Percentiles rank a stretch among this genome's conserved stretches.
Evolutionary conservation across 371 early-diverging fungal species (phyloP).

Genomic region (Massospora cicadina): DNA sequence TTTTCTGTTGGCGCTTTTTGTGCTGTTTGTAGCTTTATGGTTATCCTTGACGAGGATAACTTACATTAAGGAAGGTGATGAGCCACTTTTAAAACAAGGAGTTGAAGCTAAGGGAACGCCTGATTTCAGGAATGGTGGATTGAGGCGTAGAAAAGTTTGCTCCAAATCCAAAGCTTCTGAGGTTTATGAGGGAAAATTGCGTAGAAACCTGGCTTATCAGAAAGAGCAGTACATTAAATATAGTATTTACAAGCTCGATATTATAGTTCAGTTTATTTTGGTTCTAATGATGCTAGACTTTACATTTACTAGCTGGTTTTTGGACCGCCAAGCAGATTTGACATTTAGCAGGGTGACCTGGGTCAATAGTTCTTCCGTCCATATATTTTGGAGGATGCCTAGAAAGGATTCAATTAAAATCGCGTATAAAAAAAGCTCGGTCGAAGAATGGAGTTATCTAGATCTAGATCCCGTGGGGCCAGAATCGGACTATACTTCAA

Average conservation of each 20-base stretch:
- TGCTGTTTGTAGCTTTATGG: background rate
- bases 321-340: background rate
- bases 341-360: constrained; percentile 3
- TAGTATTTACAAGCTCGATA: background rate
- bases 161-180: background rate
- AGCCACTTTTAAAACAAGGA: background rate
- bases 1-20: background rate
- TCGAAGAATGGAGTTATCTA: background rate
- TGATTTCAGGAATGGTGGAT: background rate
- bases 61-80: background rate
- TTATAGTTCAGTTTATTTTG: background rate
- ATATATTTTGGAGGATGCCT: constrained; percentile 4
- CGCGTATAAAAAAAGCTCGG: background rate
- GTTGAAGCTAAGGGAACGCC: background rate
- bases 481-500: background rate
- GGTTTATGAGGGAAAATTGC: background rate
- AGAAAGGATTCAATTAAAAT: background rate
- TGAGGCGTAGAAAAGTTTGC: background rate
- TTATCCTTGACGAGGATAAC: background rate
- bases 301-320: background rate
- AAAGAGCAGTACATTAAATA: background rate
- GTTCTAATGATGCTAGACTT: background rate
- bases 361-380: background rate
- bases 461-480: too few relatives aligned
- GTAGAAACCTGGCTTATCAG: background rate